Conservation (phyloP, 73 alveolate genomes). For the Stentor coeruleus region DNA sequence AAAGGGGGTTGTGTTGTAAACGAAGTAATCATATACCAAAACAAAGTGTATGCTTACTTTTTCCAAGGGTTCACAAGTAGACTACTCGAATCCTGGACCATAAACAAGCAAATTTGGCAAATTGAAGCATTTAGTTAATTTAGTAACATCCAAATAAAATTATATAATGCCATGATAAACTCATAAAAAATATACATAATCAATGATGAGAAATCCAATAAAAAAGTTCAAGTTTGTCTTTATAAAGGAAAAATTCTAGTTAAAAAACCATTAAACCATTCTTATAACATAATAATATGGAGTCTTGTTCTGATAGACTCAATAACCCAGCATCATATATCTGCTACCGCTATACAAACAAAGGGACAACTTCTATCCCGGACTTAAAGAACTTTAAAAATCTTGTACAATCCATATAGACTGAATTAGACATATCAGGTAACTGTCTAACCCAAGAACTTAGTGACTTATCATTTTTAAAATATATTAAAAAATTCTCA, state of each 20-base stretch:
- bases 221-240: too few species aligned
- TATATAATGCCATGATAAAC: too few species aligned
- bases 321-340: background rate
- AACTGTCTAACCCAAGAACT: background rate
- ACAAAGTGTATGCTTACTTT: conserved; percentile 1
- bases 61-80: background rate
- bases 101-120: background rate
- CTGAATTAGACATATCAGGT: background rate
- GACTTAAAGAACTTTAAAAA: background rate
- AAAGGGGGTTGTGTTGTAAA: conserved; percentile 14
- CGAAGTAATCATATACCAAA: background rate
- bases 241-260: too few species aligned
- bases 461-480: background rate
- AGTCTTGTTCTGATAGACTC: background rate
- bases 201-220: too few species aligned
- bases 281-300: too few species aligned
- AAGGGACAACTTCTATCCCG: background rate
- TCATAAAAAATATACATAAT: too few species aligned
- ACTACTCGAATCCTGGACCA: background rate
- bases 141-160: too few species aligned
- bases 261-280: too few species aligned
- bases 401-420: background rate
- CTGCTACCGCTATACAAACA: background rate
- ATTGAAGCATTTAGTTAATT: background rate
- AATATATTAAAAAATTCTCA: background rate